These are phyloP conservation scores for Euryodendron excelsum DNA, from an alignment of 148 eudicot genomes.

Conservation along the genomic window DNA sequence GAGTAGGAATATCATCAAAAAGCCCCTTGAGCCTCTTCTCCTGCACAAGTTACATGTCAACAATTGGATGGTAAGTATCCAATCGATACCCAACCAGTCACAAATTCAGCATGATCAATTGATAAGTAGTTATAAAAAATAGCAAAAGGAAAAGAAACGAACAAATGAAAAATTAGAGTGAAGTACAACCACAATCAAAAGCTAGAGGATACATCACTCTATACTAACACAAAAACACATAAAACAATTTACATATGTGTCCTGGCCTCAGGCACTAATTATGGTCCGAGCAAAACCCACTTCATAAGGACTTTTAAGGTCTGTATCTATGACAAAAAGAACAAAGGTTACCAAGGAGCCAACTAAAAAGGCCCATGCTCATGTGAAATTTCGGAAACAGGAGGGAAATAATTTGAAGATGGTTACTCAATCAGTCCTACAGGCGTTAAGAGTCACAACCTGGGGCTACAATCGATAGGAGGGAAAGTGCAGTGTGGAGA, in stretches of 20 bases:
- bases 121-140: neutral
- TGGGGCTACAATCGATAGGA: neutral
- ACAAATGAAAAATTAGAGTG: neutral
- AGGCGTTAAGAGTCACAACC: neutral
- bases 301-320: neutral
- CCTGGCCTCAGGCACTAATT: neutral
- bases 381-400: neutral
- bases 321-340: neutral
- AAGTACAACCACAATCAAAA: neutral
- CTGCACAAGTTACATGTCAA: conserved; percentile 38
- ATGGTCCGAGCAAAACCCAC: neutral
- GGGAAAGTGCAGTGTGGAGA: neutral
- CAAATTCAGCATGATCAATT: neutral
- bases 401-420: neutral
- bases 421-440: neutral
- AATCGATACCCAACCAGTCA: neutral
- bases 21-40: conserved; percentile 77
- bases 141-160: neutral
- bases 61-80: neutral
- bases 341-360: neutral
- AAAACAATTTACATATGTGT: neutral
- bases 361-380: neutral
- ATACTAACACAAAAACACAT: neutral
- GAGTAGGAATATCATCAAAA: conserved; percentile 75
- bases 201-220: neutral